Base-by-base conservation (phyloP, 2,329 filamentous ascomycete species). In the Ascochyta pisi region DNA sequence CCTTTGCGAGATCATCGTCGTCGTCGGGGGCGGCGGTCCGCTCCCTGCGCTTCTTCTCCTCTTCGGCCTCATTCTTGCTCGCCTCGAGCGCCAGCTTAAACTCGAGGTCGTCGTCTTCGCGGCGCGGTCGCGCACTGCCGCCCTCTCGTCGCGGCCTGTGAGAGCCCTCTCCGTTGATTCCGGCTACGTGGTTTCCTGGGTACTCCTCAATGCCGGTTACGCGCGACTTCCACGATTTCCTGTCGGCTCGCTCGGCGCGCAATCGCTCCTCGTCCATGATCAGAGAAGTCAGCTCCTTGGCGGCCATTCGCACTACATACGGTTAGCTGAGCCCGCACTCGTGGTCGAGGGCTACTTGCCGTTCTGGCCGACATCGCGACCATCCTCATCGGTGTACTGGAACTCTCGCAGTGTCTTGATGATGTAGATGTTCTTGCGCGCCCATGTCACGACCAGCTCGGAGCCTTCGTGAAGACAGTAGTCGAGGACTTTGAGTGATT, bases 371-470 rank as follows among this genome's bases (percentile, higher is more conserved):
- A 99, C 95, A 74, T 99, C 95, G 62, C 90, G 86, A 43, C 93
- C 92, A 62, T 99, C 95, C 71, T 99, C 95, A 65, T 99, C 95
- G 48, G 96, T 86, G 75, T 98, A 96, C 73, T 95, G 90, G 70
- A 99, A 99, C 77, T 99, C 95, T 73, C 95, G 89, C 75, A 99
- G 79, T 27, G 95, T 99, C 82, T 97, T 98, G 82, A 99, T 96
- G 77, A 99, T 95, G 78, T 96, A 99, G 64, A 97, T 89, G 75
- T 96, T 98, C 81, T 98, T 96, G 71, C 93, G 89, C 62, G 93
- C 93, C 95, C 95, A 99, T 4, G 94, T 97, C 46, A 99, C 95
- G 31, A 97, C 92, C 62, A 97, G 81, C 78, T 98, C 95, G 0
- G 93, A 97, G 43, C 95, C 95, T 76, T 99, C 95, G 75, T 99